Conservation (phyloP, 1,284 basidiomycete genomes). For the Malassezia dermatis region DNA sequence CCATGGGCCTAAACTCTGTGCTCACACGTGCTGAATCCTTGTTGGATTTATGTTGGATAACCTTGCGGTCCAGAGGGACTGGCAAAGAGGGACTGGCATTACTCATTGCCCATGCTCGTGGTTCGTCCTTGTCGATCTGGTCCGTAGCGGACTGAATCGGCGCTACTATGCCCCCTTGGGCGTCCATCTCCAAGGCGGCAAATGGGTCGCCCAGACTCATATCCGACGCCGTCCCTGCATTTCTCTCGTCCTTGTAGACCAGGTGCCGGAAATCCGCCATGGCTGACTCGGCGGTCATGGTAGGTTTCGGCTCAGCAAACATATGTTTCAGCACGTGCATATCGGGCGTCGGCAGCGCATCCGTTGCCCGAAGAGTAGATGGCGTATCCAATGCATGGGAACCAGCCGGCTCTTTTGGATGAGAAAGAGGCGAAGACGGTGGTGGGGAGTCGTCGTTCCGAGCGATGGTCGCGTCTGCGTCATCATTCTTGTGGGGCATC, state of each 20-base stretch:
- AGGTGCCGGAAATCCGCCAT: constrained; percentile 15
- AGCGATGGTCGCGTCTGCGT: background rate
- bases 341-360: constrained; percentile 6
- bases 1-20: background rate
- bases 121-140: background rate
- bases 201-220: constrained; percentile 1
- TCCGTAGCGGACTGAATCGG: background rate
- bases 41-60: background rate
- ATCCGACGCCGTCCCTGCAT: background rate
- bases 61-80: background rate
- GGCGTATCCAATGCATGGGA: background rate
- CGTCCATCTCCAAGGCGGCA: background rate
- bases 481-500: background rate
- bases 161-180: background rate
- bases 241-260: background rate
- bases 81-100: background rate
- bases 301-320: constrained; percentile 9
- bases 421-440: background rate
- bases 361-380: background rate
- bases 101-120: background rate
- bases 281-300: background rate
- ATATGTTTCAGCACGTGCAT: constrained; percentile 14
- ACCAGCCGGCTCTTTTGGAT: background rate
- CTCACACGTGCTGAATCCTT: background rate
- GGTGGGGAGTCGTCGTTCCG: background rate